Conservation (phyloP, 2,329 filamentous ascomycete species). For the Aspergillus nomiae region DNA sequence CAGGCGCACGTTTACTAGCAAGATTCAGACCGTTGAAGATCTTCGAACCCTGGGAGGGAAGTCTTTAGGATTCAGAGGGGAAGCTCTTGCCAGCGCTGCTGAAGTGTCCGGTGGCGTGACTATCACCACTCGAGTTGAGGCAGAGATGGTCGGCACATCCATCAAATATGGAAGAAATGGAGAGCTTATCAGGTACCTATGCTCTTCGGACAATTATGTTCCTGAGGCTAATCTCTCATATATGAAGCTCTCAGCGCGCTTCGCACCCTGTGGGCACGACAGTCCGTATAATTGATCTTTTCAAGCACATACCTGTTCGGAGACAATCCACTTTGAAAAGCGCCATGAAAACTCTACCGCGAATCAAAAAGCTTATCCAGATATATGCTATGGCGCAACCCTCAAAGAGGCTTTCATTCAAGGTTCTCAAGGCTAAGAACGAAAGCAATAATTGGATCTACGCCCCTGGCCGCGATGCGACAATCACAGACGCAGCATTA, state of each 20-base stretch:
- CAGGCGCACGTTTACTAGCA: conserved; percentile 63
- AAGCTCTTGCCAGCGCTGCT: conserved; percentile 64
- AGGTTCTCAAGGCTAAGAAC: conserved; percentile 60
- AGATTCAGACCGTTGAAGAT: conserved; percentile 61
- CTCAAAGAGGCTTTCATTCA: conserved; percentile 57
- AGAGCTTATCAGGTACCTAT: conserved; percentile 46
- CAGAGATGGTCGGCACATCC: conserved; percentile 55
- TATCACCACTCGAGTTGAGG: conserved; percentile 60
- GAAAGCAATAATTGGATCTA: conserved; percentile 64
- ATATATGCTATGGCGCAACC: conserved; percentile 63
- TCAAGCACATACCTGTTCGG: conserved; percentile 62
- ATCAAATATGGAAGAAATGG: conserved; percentile 56
- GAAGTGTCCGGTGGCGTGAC: conserved; percentile 57
- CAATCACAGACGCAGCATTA: conserved; percentile 55
- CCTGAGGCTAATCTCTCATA: neutral
- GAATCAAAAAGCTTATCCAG: conserved; percentile 57
- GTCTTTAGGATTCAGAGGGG: conserved; percentile 65
- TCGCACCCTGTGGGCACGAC: conserved; percentile 64
- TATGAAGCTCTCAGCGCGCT: conserved; percentile 36
- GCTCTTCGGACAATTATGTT: neutral
- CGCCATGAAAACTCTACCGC: conserved; percentile 51
- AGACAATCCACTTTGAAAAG: conserved; percentile 57
- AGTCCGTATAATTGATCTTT: conserved; percentile 58
- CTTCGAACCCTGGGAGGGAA: conserved; percentile 56
- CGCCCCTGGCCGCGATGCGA: conserved; percentile 52